Base-by-base conservation (phyloP, 495 filamentous ascomycete species). In the Polyplosphaeria fusca region DNA sequence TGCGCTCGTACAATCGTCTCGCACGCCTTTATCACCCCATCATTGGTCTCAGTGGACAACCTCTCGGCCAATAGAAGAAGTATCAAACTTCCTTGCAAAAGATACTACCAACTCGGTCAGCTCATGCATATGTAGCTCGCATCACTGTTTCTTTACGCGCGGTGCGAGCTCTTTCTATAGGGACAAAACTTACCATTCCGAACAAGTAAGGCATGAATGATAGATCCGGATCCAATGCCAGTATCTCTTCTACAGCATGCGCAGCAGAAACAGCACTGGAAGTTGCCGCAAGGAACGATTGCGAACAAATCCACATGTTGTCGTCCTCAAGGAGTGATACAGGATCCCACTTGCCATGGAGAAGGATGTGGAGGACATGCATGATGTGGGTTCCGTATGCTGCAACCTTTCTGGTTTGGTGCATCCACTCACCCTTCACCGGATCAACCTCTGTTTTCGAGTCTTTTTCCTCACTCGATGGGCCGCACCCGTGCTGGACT, bases 171-270 rank as follows among this genome's bases (percentile, higher is more conserved):
- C n/a, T n/a, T n/a, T n/a, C n/a, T 5, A 5, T 16, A 2, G 14
- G 24, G 14, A 45, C 39, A 42, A 3, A 4, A 42, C 58, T 51
- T 30, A 61, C 58, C 14, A 83, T 80, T 5, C 81, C 80, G 44
- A 82, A 82, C 20, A 83, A 74, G 64, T 80, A 84, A 9, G 81
- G 80, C 74, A 84, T 83, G 50, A 82, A 83, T 43, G 76, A 77
- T 27, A 83, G 68, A 56, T 81, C 79, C 2, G 78, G 76, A 60
- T 84, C 81, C 42, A 77, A 69, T 18, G 76, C 71, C 25, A 84
- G 68, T 27, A 84, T 82, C 20, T 75, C 70, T 14, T 69, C 70
- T 32, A 84, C 72, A 0, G 80, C 78, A 38, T 78, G 72, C 19
- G 80, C 77, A 7, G 79, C 80, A 24, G 73, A 73, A 13, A 83